Base-by-base conservation (phyloP, 139 green algal species). In the Tetraselmis chui region DNA sequence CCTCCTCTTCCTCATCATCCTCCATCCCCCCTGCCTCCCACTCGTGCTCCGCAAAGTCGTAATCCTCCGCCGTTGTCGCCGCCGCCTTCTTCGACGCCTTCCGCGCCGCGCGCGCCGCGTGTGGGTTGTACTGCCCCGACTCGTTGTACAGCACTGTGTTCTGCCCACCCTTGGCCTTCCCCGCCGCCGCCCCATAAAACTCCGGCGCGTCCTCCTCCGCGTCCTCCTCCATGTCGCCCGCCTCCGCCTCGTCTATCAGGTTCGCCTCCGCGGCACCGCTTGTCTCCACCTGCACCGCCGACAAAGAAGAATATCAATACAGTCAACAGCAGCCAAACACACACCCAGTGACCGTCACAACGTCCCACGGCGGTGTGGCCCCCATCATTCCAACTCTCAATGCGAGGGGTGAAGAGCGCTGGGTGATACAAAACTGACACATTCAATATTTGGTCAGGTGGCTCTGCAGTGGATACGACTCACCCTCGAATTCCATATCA, bases 61-160 rank as follows among this genome's bases (percentile, higher is more conserved):
- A 90, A 2, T 89, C 86, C 0, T 76, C 82, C 25, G 25, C 27
- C 76, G 29, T 29, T 78, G 75, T 79, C 76, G 29, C 29, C 76
- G 1, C 29, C 29, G 29, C 76, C 59, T 91, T 90, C 78, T 93
- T 93, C 1, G 74, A 59, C 81, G 78, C 82, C 83, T 94, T 95
- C 1, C 75, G 45, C 26, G 90, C 80, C 11, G 89, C 84, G 24
- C 86, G 85, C 1, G 89, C 92, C 1, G 82, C 84, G 26, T 93
- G 88, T 0, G 94, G 94, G 84, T 98, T 97, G 87, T 91, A 92
- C 85, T 97, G 93, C 27, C 94, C 94, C 1, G 90, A 85, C 75
- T 94, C 89, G 29, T 24, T 75, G 79, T 96, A 98, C 76, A 98
- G 88, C 77, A 86, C 59, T 23, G 83, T 84, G 32, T 91, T 87